Evolutionary conservation across 2,329 filamentous ascomycete genomes (phyloP).

Genomic region (Fusarium nanum): DNA sequence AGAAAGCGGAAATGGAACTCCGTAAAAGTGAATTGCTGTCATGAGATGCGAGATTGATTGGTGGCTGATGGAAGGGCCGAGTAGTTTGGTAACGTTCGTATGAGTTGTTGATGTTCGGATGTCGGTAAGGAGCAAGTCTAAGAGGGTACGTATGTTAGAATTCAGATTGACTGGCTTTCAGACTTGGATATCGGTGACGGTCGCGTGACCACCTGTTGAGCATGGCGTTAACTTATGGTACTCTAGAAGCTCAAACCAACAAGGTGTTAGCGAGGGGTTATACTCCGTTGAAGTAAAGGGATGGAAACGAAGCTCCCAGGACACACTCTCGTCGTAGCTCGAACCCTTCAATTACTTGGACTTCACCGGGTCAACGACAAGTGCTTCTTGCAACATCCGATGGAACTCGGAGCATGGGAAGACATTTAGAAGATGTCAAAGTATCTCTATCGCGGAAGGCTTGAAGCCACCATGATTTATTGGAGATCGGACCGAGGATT

Average conservation of each 20-base stretch:
- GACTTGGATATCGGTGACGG: background rate
- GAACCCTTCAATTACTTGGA: background rate
- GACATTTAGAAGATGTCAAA: background rate
- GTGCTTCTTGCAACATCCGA: background rate
- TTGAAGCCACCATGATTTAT: background rate
- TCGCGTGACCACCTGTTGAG: background rate
- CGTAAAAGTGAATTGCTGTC: background rate
- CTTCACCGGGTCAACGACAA: background rate
- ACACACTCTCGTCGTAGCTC: background rate
- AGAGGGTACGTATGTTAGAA: background rate
- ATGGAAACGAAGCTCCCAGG: too few species aligned
- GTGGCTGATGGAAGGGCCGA: background rate
- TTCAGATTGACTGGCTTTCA: background rate
- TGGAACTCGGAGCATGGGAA: background rate
- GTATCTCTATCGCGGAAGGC: background rate
- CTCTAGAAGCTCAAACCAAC: background rate
- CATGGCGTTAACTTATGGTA: background rate
- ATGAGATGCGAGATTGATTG: background rate
- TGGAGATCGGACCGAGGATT: conserved; percentile 9
- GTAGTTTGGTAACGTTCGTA: background rate
- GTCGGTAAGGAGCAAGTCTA: background rate
- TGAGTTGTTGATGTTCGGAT: background rate
- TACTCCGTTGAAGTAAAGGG: background rate
- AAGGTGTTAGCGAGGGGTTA: background rate
- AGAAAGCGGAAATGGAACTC: background rate